phyloP scores from a whole-genome alignment of 805 yeast genomes.

The Dipodascus albidus region DNA sequence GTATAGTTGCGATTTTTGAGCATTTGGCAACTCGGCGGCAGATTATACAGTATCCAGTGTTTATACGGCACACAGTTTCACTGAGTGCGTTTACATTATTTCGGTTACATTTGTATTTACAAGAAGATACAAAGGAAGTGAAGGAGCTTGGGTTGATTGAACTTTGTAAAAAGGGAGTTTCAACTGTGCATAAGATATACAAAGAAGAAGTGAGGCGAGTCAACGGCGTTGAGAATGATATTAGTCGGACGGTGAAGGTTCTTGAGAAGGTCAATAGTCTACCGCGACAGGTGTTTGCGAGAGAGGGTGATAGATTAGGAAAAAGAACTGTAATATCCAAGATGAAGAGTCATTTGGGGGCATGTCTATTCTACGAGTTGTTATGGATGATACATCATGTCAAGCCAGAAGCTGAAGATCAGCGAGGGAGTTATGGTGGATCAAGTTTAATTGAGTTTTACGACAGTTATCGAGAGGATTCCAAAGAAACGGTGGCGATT shows the following conservation, averaged over 20 bases:
- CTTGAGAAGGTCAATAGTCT: conserved; percentile 82
- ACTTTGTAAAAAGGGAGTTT: conserved; percentile 78
- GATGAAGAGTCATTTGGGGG: conserved; percentile 87
- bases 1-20: conserved; percentile 68
- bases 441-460: not conserved
- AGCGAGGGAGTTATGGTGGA: not conserved
- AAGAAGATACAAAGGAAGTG: conserved; percentile 19
- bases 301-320: not conserved
- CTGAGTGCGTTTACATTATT: conserved; percentile 68
- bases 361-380: conserved; percentile 80
- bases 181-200: conserved; percentile 78
- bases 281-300: not conserved
- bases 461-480: too few species aligned
- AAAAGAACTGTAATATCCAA: conserved; percentile 53
- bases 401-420: conserved; percentile 42
- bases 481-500: too few species aligned
- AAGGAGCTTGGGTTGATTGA: not conserved
- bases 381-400: conserved; percentile 95
- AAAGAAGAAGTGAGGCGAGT: conserved; percentile 84
- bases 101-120: conserved; percentile 70
- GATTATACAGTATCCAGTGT: conserved; percentile 75
- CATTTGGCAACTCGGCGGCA: conserved; percentile 55
- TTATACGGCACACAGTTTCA: conserved; percentile 75
- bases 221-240: conserved; percentile 83
- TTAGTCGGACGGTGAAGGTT: conserved; percentile 82